A percentile compares a stretch with the other conserved stretches of the same genome.
Conservation (phyloP, 1,139 yeast species). For the Candida pseudoviswanathii region DNA sequence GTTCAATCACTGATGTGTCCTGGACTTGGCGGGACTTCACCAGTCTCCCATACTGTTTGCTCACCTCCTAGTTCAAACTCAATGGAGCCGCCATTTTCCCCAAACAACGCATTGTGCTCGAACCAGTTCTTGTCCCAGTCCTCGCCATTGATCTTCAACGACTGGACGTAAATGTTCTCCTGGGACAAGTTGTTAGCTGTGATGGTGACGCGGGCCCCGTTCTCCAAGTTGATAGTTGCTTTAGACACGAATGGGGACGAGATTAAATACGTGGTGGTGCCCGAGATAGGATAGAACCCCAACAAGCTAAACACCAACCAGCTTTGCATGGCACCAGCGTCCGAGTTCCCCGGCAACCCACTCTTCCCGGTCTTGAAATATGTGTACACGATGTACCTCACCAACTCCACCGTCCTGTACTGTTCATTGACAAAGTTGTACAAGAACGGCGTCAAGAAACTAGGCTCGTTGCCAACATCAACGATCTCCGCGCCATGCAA, state of each 20-base stretch:
- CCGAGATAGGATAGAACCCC: slow-evolving; percentile 41
- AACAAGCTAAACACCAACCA: slow-evolving; percentile 38
- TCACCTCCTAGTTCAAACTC: slow-evolving; percentile 28
- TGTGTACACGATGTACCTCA: slow-evolving; percentile 30
- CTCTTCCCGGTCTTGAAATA: slow-evolving; percentile 25
- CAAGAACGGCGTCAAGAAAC: slow-evolving; percentile 34
- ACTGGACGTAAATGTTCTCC: slow-evolving; percentile 27
- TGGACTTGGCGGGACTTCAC: slow-evolving; percentile 28
- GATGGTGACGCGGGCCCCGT: slow-evolving; percentile 28
- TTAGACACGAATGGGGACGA: slow-evolving; percentile 35
- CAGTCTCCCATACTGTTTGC: slow-evolving; percentile 28
- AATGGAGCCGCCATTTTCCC: slow-evolving; percentile 27
- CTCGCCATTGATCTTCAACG: slow-evolving; percentile 31
- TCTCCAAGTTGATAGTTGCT: slow-evolving; percentile 25
- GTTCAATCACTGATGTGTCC: slow-evolving; percentile 20
- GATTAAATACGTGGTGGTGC: slow-evolving; percentile 37
- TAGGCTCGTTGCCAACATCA: slow-evolving; percentile 39
- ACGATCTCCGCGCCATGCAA: slow-evolving; percentile 30
- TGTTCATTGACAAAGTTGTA: slow-evolving; percentile 32
- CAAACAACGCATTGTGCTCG: slow-evolving; percentile 33
- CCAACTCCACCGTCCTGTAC: slow-evolving; percentile 32
- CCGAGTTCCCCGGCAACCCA: slow-evolving; percentile 40
- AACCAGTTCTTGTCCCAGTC: slow-evolving; percentile 33
- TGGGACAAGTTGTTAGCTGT: slow-evolving; percentile 26
- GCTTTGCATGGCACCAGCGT: slow-evolving; percentile 44